Evolutionary conservation across 805 yeast genomes (phyloP).

Genomic region (Torulaspora delbrueckii): DNA sequence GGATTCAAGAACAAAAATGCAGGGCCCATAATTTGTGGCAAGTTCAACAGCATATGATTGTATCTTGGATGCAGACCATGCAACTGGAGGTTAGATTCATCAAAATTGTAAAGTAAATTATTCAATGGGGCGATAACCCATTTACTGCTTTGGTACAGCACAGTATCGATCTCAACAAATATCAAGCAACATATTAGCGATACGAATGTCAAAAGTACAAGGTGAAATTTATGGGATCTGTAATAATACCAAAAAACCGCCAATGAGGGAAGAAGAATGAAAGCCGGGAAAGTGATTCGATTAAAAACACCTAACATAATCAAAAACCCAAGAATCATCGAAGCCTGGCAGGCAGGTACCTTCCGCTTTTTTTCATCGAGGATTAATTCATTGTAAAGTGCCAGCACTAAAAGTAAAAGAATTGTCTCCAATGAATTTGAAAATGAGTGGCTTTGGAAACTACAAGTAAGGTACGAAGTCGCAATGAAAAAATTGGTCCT

Average conservation of each 20-base stretch:
- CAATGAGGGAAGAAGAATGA: slow-evolving; percentile 59
- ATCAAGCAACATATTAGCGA: slow-evolving; percentile 34
- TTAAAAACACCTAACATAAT: slow-evolving; percentile 72
- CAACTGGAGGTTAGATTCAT: slow-evolving; percentile 50
- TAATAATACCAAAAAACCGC: slow-evolving; percentile 42
- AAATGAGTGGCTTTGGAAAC: slow-evolving; percentile 80
- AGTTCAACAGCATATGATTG: slow-evolving; percentile 67
- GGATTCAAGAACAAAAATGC: slow-evolving; percentile 42
- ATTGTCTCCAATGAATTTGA: slow-evolving; percentile 79
- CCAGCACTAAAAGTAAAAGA: slow-evolving; percentile 39
- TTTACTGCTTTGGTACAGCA: slow-evolving; percentile 30
- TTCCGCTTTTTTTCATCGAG: slow-evolving; percentile 5
- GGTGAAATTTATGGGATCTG: slow-evolving; percentile 33
- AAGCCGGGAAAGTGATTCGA: slow-evolving; percentile 76
- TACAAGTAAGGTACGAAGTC: slow-evolving; percentile 65
- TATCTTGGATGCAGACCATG: slow-evolving; percentile 85
- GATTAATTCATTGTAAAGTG: slow-evolving; percentile 35
- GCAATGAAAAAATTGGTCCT: slow-evolving; percentile 34
- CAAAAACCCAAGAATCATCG: slow-evolving; percentile 42
- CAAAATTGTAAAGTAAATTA: slow-evolving; percentile 66
- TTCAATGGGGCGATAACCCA: slow-evolving; percentile 65
- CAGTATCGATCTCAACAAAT: slow-evolving; percentile 54
- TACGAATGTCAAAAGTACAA: slow-evolving; percentile 34
- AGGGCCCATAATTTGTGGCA: slow-evolving; percentile 87
- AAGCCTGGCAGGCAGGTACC: slow-evolving; percentile 11